Evolutionary conservation across 1,139 yeast genomes (phyloP), one percentile per base, ranked within the genome.

Genomic region (Geotrichum reessii): DNA sequence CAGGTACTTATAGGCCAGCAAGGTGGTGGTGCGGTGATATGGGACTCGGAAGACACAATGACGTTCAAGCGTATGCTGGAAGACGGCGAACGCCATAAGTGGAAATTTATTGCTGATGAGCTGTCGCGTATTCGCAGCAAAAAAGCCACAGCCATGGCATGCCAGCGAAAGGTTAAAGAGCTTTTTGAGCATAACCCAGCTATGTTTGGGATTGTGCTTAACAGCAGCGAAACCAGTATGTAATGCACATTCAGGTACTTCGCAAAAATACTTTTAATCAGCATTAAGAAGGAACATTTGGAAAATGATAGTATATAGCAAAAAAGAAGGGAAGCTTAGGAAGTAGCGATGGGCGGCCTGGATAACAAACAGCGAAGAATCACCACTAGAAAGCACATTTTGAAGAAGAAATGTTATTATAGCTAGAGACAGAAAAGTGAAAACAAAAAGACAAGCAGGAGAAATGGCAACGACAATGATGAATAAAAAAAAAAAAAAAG

Each of bases 1-100:
- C 93, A 87, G 69, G 93, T 87, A 4, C 78, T 87, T 56, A 86
- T 87, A 61, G 95, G 95, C 1, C 93, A 87, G 69, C 93, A 87
- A 66, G 93, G 93, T 1, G 86, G 87, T 56, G 86, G 87, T 27
- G 78, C 84, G 4, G 80, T 84, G 42, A 79, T 81, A 48, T 86
- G 91, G 87, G 82, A 81, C 27, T 67, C 75, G 0, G 82, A 81
- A 22, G 91, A 86, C 70, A 79, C 81, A 14, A 62, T 71, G n/a
- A 75, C 76, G 25, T 73, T 86, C 52, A 83, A 80, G 62, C 70
- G 70, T 28, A 66, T 84, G 19, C 72, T 86, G 12, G 93, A 87
- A 67, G 83, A 81, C 50, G 91, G 87, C 1, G 93, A 87, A 67
- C 64, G 80, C 53, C 90, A 85, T 62, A 87, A 87, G 68, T 85